Percentiles rank a stretch among this genome's conserved stretches.
These are phyloP conservation scores for Podospora pseudoanserina DNA, from an alignment of 495 filamentous ascomycete species.

Conservation along the genomic window DNA sequence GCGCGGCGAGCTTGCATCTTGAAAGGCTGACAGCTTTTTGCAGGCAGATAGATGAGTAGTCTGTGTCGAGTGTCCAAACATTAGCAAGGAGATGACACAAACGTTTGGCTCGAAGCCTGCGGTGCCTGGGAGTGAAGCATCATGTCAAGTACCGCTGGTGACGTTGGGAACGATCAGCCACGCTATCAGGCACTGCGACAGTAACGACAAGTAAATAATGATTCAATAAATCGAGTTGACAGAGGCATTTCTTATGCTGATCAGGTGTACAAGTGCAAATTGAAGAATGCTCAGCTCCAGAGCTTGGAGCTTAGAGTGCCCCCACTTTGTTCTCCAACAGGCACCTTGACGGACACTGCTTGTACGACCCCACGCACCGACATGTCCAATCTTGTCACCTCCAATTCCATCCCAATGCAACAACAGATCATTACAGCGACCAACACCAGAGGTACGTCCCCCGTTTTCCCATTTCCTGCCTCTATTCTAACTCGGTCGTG, in stretches of 20 bases:
- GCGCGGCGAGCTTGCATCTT: background rate
- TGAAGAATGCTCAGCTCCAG: too few relatives aligned
- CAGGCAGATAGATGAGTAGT: background rate
- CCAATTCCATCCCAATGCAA: background rate
- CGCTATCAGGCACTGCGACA: too few relatives aligned
- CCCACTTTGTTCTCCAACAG: too few relatives aligned
- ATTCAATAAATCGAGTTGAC: too few relatives aligned
- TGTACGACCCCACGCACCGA: too few relatives aligned
- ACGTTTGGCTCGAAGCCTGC: background rate
- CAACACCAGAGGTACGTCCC: background rate
- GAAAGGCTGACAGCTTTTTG: background rate
- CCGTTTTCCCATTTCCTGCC: background rate
- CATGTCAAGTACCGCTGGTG: background rate
- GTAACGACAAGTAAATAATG: too few relatives aligned
- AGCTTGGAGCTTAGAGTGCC: too few relatives aligned
- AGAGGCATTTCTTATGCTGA: too few relatives aligned
- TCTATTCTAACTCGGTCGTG: constrained; percentile 33
- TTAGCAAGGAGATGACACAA: background rate
- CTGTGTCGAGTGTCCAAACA: background rate
- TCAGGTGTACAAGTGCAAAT: too few relatives aligned
- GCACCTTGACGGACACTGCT: too few relatives aligned
- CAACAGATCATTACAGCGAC: background rate
- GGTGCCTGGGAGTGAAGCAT: background rate
- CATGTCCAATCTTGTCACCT: too few relatives aligned
- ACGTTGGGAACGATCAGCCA: too few relatives aligned